These are phyloP conservation scores for Echites panduratus DNA, from an alignment of 257 asterid species.

Conservation along the genomic window DNA sequence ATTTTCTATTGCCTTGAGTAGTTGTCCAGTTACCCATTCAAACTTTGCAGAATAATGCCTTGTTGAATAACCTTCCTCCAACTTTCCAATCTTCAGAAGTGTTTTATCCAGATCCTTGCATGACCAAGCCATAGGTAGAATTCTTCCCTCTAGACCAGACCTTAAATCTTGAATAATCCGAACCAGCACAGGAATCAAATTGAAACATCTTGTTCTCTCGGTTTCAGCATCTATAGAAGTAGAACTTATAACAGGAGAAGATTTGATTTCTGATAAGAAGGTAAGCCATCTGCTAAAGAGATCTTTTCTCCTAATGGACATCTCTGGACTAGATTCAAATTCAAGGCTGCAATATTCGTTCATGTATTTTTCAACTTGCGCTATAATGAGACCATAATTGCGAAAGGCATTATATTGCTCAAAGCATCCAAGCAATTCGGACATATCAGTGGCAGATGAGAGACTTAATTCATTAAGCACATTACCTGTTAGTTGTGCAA, in stretches of 20 bases:
- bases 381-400: slow-evolving; percentile 56
- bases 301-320: slow-evolving; percentile 41
- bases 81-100: slow-evolving; percentile 42
- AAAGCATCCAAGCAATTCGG: slow-evolving; percentile 95
- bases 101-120: slow-evolving; percentile 49
- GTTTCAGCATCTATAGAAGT: slow-evolving; percentile 34
- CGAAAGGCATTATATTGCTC: slow-evolving; percentile 87
- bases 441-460: slow-evolving; percentile 92
- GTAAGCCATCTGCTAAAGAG: slow-evolving; percentile 58
- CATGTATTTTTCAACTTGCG: slow-evolving; percentile 62
- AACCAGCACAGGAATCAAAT: slow-evolving; percentile 44
- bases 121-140: slow-evolving; percentile 57
- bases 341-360: slow-evolving; percentile 67
- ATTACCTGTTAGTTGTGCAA: slow-evolving; percentile 83
- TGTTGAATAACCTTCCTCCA: slow-evolving; percentile 36
- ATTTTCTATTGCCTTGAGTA: slow-evolving; percentile 86
- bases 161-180: slow-evolving; percentile 57
- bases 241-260: slow-evolving; percentile 25
- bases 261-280: slow-evolving; percentile 45
- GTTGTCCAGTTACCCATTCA: slow-evolving; percentile 93
- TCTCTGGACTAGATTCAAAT: slow-evolving; percentile 41
- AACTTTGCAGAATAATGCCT: slow-evolving; percentile 57
- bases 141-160: slow-evolving; percentile 28
- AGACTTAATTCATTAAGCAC: slow-evolving; percentile 79
- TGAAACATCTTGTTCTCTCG: slow-evolving; percentile 34